Base-by-base conservation (phyloP, 2,329 filamentous ascomycete genomes). In the Alternaria novae-zelandiae region DNA sequence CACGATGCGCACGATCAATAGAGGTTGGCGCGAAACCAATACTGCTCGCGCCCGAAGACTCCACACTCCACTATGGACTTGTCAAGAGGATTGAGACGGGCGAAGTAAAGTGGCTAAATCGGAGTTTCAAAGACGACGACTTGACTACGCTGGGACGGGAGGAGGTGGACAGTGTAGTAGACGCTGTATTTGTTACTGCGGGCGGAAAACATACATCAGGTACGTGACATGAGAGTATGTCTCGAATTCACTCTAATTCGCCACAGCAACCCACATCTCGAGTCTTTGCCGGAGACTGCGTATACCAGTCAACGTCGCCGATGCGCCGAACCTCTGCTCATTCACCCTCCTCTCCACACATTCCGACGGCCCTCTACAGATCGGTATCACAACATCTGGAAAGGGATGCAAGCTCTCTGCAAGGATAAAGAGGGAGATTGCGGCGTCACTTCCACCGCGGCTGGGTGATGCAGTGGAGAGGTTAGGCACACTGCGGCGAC, bases 351-450 rank as follows among this genome's bases (percentile, higher is more conserved):
- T 98, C 49, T 96, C 94, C 23, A 96, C 93, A 8, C 90, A 98
- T 79, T 89, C 88, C 58, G 94, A 97, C 74, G 96, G 96, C 0
- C 95, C 96, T 10, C 85, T 99, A 44, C 96, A 98, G 78, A 91
- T 99, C 64, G 96, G 96, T 65, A 91, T 99, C 61, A 98, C 96
- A 4, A 98, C 96, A 1, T 97, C 96, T 62, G 95, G 96, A 20
- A 90, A 92, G 72, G 96, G 96, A 2, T 98, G 96, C 83, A 97
- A 97, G 81, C 87, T 99, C 28, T 93, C 96, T 6, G 93, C 93
- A 10, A 87, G 96, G 25, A 93, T 99, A 72, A 89, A 94, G 15
- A 88, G 96, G 60, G 96, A 98, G 74, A 91, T 99, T 64, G 91
- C 93, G 3, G 87, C 94, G 0, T 88, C 89, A 0, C 84, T 99